Conservation (phyloP, 2,329 filamentous ascomycete genomes). For the Zymoseptoria passerinii region DNA sequence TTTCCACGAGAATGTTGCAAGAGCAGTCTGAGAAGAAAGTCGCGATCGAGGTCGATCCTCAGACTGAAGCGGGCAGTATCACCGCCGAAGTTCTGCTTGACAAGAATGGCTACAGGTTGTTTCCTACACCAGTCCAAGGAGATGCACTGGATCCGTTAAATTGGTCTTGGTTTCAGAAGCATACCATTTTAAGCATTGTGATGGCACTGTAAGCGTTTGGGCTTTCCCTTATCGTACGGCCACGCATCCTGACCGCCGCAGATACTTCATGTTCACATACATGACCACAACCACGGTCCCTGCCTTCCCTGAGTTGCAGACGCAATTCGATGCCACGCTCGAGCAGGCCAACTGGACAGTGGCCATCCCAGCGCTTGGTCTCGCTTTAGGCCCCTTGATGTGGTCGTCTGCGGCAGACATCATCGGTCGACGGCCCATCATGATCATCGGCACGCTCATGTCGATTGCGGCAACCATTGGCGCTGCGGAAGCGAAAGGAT, state of each 20-base stretch:
- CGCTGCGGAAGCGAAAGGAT: conserved; percentile 6
- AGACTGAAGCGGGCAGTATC: conserved; percentile 7
- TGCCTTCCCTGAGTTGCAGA: conserved; percentile 11
- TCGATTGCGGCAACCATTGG: conserved; percentile 13
- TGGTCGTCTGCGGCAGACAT: conserved; percentile 16
- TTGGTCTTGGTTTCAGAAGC: conserved; percentile 11
- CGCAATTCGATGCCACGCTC: conserved; percentile 9
- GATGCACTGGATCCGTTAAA: conserved; percentile 14
- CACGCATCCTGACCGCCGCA: neutral
- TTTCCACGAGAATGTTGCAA: conserved; percentile 1
- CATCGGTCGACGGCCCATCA: conserved; percentile 12
- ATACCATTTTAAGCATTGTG: conserved; percentile 10
- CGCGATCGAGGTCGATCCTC: conserved; percentile 1
- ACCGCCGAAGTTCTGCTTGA: conserved; percentile 9
- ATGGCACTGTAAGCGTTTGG: conserved; percentile 10
- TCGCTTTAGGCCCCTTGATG: conserved; percentile 8
- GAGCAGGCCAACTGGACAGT: conserved; percentile 17
- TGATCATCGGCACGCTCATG: conserved; percentile 13
- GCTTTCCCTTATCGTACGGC: neutral
- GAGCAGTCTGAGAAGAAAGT: conserved; percentile 8
- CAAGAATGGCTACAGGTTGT: conserved; percentile 12
- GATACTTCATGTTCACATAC: conserved; percentile 17
- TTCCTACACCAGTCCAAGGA: conserved; percentile 8
- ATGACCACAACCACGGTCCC: conserved; percentile 15
- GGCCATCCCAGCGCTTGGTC: conserved; percentile 13